phyloP scores from a whole-genome alignment of 1,284 basidiomycete species.

The Paramarasmius palmivorus region DNA sequence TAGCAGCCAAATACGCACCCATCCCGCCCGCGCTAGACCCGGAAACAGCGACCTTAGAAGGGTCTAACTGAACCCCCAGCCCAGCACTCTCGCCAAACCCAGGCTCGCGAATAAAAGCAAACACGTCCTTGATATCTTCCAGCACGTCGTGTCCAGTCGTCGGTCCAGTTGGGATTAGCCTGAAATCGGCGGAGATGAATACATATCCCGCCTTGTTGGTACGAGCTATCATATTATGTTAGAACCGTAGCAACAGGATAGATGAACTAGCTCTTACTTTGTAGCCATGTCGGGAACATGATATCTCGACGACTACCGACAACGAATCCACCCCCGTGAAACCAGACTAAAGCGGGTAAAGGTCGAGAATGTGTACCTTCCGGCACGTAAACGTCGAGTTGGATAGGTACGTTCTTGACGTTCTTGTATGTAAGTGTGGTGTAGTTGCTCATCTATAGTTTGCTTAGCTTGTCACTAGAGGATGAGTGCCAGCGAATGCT shows the following conservation, averaged over 20 bases:
- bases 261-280: no score
- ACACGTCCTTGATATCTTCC: conserved; percentile 15
- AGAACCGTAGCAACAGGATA: no score
- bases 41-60: conserved; percentile 7
- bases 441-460: neutral
- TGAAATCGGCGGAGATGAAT: conserved; percentile 14
- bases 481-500: no score
- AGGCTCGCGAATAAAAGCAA: conserved; percentile 3
- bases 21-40: conserved; percentile 11
- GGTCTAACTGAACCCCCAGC: neutral
- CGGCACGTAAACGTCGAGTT: conserved; percentile 3
- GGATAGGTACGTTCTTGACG: neutral
- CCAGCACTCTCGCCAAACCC: neutral
- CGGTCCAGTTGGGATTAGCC: conserved; percentile 12
- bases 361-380: neutral
- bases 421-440: conserved; percentile 2
- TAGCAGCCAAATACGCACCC: conserved; percentile 13
- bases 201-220: conserved; percentile 10
- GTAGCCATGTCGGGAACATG: conserved; percentile 15
- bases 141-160: conserved; percentile 14
- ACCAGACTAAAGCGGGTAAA: conserved; percentile 8
- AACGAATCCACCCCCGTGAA: conserved; percentile 15
- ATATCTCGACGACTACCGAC: conserved; percentile 7
- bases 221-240: conserved; percentile 9
- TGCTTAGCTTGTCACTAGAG: no score